Percentiles rank a stretch among this genome's conserved stretches.
Conservation (phyloP, 192 early-diverging fungal species). For the Coemansia biformis region DNA sequence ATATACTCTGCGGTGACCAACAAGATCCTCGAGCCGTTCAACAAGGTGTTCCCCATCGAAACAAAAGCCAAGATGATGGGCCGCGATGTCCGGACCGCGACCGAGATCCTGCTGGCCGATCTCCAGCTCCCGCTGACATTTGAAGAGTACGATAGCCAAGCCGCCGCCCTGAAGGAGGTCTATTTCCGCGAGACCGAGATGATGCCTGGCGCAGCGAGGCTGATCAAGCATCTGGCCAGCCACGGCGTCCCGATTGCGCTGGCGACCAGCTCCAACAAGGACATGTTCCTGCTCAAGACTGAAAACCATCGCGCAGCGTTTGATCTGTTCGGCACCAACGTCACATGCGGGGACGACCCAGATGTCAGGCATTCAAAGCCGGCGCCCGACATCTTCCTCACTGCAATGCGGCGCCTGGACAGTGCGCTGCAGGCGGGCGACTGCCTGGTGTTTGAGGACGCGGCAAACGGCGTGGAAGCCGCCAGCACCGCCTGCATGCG, state of each 20-base stretch:
- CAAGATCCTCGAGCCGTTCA: conserved; percentile 73
- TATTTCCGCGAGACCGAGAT: conserved; percentile 61
- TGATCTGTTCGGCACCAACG: conserved; percentile 63
- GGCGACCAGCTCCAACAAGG: conserved; percentile 76
- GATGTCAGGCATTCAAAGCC: conserved; percentile 78
- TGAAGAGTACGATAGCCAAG: conserved; percentile 73
- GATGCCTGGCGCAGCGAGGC: conserved; percentile 60
- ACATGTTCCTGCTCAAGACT: conserved; percentile 73
- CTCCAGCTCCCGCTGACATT: conserved; percentile 66
- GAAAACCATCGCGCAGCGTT: conserved; percentile 63
- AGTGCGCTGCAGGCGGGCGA: conserved; percentile 41
- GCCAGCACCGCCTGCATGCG: conserved; percentile 77
- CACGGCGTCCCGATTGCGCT: conserved; percentile 73
- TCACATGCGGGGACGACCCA: conserved; percentile 86
- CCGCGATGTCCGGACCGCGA: conserved; percentile 44
- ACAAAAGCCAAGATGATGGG: conserved; percentile 75
- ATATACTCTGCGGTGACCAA: conserved; percentile 85
- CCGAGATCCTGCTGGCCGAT: conserved; percentile 62
- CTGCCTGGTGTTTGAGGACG: conserved; percentile 93
- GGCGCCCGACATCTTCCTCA: conserved; percentile 83
- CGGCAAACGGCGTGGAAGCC: conserved; percentile 74
- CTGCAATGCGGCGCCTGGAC: conserved; percentile 60
- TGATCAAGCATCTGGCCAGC: conserved; percentile 68
- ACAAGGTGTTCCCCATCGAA: conserved; percentile 59
- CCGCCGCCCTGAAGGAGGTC: conserved; percentile 46